Evolutionary conservation across 345 rosid species (phyloP).

Genomic region (Eucalyptus grandis): DNA sequence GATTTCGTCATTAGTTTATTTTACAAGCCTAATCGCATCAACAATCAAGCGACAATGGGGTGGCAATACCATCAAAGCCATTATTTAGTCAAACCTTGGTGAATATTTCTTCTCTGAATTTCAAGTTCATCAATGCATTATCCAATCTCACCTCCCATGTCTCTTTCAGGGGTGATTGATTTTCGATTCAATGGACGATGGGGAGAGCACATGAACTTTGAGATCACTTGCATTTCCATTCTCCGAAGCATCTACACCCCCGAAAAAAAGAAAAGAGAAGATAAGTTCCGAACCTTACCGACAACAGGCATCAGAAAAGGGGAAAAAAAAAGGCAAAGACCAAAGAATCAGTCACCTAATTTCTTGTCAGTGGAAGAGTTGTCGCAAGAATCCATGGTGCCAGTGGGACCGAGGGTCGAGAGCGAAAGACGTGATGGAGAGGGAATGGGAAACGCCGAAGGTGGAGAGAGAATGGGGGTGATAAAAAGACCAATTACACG

Average conservation of each 20-base stretch:
- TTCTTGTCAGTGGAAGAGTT: not conserved
- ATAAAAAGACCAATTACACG: not conserved
- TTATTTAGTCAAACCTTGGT: not conserved
- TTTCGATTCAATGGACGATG: conserved; percentile 4
- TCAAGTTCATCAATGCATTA: not conserved
- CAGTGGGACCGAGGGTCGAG: not conserved
- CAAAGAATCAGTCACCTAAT: not conserved
- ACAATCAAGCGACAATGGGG: not conserved
- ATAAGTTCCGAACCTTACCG: not conserved
- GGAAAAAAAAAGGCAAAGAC: not conserved
- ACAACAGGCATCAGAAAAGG: not conserved
- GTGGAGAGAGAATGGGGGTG: not conserved
- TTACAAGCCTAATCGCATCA: not conserved
- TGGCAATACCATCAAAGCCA: not conserved
- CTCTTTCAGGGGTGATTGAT: not conserved
- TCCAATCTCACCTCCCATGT: not conserved
- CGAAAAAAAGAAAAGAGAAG: not conserved
- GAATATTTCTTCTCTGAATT: not conserved
- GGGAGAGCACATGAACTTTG: conserved; percentile 38
- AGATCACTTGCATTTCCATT: conserved; percentile 17
- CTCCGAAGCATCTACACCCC: conserved; percentile 8
- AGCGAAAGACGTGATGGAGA: not conserved
- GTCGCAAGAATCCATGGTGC: not conserved
- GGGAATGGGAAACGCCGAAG: not conserved
- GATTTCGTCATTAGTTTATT: not conserved